Evolutionary conservation across 257 asterid genomes (phyloP), one percentile per base, ranked within the genome.

Genomic region (Nicotiana undulata): DNA sequence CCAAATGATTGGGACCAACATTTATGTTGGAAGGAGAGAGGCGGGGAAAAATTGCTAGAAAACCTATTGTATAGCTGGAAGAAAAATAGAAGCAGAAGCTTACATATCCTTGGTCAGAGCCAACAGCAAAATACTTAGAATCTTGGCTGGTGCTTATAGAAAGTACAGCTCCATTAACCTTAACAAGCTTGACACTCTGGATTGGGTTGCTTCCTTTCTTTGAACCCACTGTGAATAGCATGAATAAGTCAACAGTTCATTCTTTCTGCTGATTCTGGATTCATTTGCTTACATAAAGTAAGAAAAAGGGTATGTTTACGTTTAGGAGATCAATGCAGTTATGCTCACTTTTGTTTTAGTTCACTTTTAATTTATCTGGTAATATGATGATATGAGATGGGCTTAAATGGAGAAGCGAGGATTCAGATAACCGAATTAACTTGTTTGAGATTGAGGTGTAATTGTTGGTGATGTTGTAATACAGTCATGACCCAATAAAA

Each of bases 101-200:
- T 87, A 95, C 99, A 72, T 90, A 89, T 89, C 99, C 99, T 91
- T 92, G 96, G 81, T 95, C 97, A 67, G 99, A 86, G 53, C 99
- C 99, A 84, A 95, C 87, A 22, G 94, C 97, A 80, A 95, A 84
- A 61, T 91, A 91, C 80, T 93, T 93, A 2, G 87, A 83, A 82
- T 90, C 86, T 77, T 86, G 92, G 32, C 91, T 80, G 29, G 85
- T 72, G 76, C 83, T 82, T 81, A 95, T 91, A 32, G 90, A 88
- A 75, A 88, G 86, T 44, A 90, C 93, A 63, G 97, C 89, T 74
- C 99, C 99, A 76, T 93, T 92, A 70, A 93, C 93, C 88, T 93
- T 91, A 85, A 90, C 67, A 56, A 82, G 84, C 87, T 92, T 92
- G 78, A 90, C 77, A 85, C 88, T 89, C 72, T 90, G 95, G 81